phyloP scores from a whole-genome alignment of 805 yeast genomes.

The Candida alai region DNA sequence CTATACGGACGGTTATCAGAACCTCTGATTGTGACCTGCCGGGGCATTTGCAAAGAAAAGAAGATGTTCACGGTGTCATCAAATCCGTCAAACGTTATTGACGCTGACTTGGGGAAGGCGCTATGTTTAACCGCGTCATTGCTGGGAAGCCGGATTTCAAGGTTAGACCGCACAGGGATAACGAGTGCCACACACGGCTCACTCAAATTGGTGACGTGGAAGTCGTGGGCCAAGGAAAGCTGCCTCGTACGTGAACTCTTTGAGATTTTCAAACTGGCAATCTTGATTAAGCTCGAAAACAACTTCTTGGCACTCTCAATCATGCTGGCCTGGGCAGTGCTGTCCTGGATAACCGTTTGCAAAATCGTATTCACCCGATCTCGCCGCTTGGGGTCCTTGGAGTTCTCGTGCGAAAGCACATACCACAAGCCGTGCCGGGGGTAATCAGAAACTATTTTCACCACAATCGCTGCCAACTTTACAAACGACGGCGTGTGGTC shows the following conservation, averaged over 20 bases:
- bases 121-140: conserved; percentile 33
- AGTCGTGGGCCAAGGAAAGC: conserved; percentile 38
- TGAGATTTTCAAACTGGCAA: conserved; percentile 39
- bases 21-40: conserved; percentile 70
- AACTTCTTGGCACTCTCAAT: conserved; percentile 29
- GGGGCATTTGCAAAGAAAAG: conserved; percentile 83
- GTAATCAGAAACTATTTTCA: conserved; percentile 55
- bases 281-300: conserved; percentile 39
- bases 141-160: conserved; percentile 62
- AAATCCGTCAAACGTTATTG: conserved; percentile 54
- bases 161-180: conserved; percentile 69
- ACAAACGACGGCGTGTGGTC: conserved; percentile 52
- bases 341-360: conserved; percentile 4
- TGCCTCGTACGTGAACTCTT: conserved; percentile 29
- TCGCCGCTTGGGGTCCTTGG: conserved; percentile 36
- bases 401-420: conserved; percentile 64
- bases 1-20: conserved; percentile 72
- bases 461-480: conserved; percentile 54
- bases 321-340: not conserved
- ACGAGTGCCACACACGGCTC: conserved; percentile 47
- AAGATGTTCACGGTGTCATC: conserved; percentile 68
- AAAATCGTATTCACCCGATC: conserved; percentile 25
- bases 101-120: conserved; percentile 43
- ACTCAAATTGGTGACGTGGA: conserved; percentile 29
- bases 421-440: conserved; percentile 89